A percentile compares a stretch with the other conserved stretches of the same genome.
These are phyloP conservation scores for Curvularia verruculosa DNA, from an alignment of 2,329 filamentous ascomycete species.

Conservation along the genomic window DNA sequence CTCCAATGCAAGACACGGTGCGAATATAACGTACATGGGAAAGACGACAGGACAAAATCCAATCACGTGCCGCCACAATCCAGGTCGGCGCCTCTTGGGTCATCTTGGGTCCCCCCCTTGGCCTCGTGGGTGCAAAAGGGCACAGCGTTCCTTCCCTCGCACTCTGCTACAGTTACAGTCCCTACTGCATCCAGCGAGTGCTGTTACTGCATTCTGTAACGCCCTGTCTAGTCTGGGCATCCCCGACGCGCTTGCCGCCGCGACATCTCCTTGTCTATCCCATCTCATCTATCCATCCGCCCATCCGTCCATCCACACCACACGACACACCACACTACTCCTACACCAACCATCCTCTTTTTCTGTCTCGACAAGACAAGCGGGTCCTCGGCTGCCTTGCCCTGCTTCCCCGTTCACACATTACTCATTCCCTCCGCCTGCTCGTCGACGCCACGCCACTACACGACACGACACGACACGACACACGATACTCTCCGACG, in stretches of 20 bases:
- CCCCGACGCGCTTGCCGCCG: conserved; percentile 34
- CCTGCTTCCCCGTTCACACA: conserved; percentile 10
- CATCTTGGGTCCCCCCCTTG: conserved; percentile 1
- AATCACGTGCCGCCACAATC: conserved; percentile 26
- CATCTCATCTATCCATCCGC: too few species aligned
- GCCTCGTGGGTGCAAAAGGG: too few species aligned
- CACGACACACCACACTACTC: not conserved
- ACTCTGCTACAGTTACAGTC: too few species aligned
- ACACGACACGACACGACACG: not conserved
- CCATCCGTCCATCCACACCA: not conserved
- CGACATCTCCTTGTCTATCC: conserved; percentile 22
- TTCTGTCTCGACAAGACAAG: too few species aligned
- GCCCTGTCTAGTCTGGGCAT: conserved; percentile 14
- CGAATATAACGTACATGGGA: conserved; percentile 17
- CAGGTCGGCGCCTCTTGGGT: not conserved
- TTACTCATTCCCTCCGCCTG: not conserved
- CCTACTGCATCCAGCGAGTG: too few species aligned
- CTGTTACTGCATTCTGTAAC: conserved; percentile 14
- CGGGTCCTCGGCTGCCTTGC: conserved; percentile 20
- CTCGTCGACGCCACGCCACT: not conserved
- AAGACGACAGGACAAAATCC: conserved; percentile 9
- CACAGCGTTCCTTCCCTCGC: not conserved
- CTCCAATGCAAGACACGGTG: conserved; percentile 20
- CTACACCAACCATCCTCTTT: conserved; percentile 11
- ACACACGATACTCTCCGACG: not conserved